Percentiles rank a stretch among this genome's conserved stretches.
These are phyloP conservation scores for Lodderomyces jiufengensis DNA, from an alignment of 1,139 yeast species.

Conservation along the genomic window DNA sequence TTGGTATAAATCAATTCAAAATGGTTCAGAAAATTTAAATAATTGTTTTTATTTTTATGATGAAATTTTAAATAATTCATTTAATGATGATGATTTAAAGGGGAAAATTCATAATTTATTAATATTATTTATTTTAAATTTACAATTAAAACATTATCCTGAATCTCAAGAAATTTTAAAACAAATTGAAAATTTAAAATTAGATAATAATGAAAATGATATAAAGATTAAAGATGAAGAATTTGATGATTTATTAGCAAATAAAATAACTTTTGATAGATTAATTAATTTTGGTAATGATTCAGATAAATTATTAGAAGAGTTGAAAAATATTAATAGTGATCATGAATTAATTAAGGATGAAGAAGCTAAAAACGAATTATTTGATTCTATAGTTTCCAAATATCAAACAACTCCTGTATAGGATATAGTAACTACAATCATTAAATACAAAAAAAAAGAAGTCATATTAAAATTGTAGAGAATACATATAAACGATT, in stretches of 20 bases:
- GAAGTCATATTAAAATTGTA: background rate
- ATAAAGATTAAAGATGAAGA: conserved; percentile 31
- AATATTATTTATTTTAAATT: conserved; percentile 39
- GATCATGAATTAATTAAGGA: conserved; percentile 53
- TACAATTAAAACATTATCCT: conserved; percentile 45
- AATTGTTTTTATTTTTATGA: conserved; percentile 70
- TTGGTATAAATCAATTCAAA: conserved; percentile 54
- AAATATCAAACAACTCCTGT: conserved; percentile 34
- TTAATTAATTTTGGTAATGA: conserved; percentile 45
- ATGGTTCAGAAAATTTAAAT: conserved; percentile 55
- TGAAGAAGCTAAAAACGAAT: conserved; percentile 45
- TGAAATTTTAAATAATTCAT: conserved; percentile 54
- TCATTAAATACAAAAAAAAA: background rate
- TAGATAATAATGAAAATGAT: background rate
- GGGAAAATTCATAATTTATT: conserved; percentile 37
- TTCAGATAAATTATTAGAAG: conserved; percentile 35
- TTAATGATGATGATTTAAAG: conserved; percentile 39
- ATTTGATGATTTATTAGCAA: conserved; percentile 53
- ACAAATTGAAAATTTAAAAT: conserved; percentile 26
- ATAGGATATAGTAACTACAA: too few species aligned
- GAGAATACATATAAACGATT: background rate
- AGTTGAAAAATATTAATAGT: conserved; percentile 40
- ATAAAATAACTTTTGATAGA: conserved; percentile 52
- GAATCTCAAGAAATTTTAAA: conserved; percentile 45
- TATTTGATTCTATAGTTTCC: conserved; percentile 55